Conservation (phyloP, 2,329 filamentous ascomycete species). For the Colletotrichum neosansevieriae region DNA sequence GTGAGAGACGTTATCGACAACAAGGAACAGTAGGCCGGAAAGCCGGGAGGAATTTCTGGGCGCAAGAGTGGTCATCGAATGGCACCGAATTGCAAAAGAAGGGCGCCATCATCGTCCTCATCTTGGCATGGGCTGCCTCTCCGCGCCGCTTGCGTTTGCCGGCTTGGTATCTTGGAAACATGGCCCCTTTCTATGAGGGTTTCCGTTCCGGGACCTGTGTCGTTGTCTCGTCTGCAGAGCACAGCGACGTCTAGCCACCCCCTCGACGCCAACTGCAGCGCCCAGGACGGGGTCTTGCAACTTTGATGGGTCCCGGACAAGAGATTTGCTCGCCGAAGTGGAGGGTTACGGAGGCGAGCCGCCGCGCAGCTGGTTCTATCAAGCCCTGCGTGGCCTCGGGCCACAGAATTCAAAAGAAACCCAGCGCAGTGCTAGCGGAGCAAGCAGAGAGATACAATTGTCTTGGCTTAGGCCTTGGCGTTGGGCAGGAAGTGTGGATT, state of each 20-base stretch:
- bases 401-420: slow-evolving; percentile 6
- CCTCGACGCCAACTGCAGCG: slow-evolving; percentile 17
- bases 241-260: slow-evolving; percentile 10
- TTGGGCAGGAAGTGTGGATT: slow-evolving; percentile 40
- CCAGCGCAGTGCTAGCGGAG: slow-evolving; percentile 2
- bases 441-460: slow-evolving; percentile 23
- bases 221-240: slow-evolving; percentile 21
- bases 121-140: slow-evolving; percentile 40
- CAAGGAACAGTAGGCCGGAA: slow-evolving; percentile 21
- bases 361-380: slow-evolving; percentile 15
- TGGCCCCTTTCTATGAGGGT: slow-evolving; percentile 6
- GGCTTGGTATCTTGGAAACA: slow-evolving; percentile 39
- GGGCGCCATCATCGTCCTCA: slow-evolving; percentile 13
- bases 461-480: slow-evolving; percentile 30
- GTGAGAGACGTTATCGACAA: slow-evolving; percentile 21
- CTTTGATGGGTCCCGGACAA: slow-evolving; percentile 31
- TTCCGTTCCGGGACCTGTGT: slow-evolving; percentile 8
- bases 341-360: slow-evolving; percentile 19
- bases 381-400: background rate
- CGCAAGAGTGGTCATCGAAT: slow-evolving; percentile 8
- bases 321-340: slow-evolving; percentile 35
- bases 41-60: slow-evolving; percentile 19
- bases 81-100: slow-evolving; percentile 22
- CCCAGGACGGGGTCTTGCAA: slow-evolving; percentile 36
- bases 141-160: slow-evolving; percentile 38